These are phyloP conservation scores for Tolypocladium paradoxum DNA, from an alignment of 2,329 filamentous ascomycete genomes.

Conservation along the genomic window DNA sequence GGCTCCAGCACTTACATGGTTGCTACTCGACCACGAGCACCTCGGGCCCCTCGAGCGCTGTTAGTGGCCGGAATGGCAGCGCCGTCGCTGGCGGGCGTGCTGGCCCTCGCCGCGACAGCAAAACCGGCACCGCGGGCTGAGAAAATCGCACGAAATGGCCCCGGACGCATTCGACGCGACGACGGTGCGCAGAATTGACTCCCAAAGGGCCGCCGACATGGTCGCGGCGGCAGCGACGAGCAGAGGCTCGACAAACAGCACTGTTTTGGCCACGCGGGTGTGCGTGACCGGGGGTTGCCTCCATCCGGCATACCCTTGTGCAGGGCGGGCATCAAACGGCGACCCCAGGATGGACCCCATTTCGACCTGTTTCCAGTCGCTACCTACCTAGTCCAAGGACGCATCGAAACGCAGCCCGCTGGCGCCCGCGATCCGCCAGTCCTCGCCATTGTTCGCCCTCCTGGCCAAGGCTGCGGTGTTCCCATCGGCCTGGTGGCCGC, in stretches of 20 bases:
- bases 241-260: conserved; percentile 3
- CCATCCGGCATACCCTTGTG: conserved; percentile 6
- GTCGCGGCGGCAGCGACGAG: background rate
- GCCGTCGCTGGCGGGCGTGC: background rate
- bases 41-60: background rate
- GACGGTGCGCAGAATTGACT: background rate
- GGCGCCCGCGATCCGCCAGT: background rate
- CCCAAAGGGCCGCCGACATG: background rate
- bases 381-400: background rate
- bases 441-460: background rate
- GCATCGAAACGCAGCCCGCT: background rate
- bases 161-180: background rate
- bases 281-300: conserved; percentile 8
- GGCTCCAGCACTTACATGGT: conserved; percentile 1
- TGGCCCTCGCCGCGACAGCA: background rate
- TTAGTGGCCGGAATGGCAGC: background rate
- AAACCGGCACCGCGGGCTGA: background rate
- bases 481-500: background rate
- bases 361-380: conserved; percentile 1
- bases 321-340: conserved; percentile 8
- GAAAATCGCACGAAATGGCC: background rate
- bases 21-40: background rate
- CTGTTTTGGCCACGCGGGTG: conserved; percentile 7
- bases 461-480: background rate
- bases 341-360: conserved; percentile 5